A percentile compares a stretch with the other conserved stretches of the same genome.
Conservation (phyloP, 2,329 filamentous ascomycete genomes). For the Colletotrichum spaethianum region DNA sequence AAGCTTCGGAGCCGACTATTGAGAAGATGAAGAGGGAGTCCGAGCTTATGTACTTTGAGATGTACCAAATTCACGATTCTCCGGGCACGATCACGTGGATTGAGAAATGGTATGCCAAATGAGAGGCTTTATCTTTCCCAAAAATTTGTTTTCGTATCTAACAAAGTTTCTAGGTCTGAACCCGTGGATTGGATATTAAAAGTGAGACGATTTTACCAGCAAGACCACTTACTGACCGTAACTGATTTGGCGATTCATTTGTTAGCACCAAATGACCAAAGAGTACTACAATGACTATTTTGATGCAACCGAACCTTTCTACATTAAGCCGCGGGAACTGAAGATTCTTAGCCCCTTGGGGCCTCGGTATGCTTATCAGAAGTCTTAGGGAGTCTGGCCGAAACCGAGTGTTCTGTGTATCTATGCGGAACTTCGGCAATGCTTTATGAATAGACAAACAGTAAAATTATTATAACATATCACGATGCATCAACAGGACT, state of each 20-base stretch:
- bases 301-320: constrained; percentile 35
- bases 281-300: constrained; percentile 36
- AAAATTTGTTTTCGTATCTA: neutral
- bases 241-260: rapidly evolving
- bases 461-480: neutral
- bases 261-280: constrained; percentile 38
- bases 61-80: constrained; percentile 36
- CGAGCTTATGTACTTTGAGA: constrained; percentile 34
- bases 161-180: constrained; percentile 8
- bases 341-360: constrained; percentile 32
- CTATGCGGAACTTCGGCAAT: neutral
- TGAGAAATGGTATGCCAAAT: constrained; percentile 21
- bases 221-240: rapidly evolving
- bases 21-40: constrained; percentile 35
- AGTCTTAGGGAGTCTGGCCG: neutral
- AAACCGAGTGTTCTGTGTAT: too few species aligned
- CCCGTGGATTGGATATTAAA: constrained; percentile 38
- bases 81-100: constrained; percentile 38
- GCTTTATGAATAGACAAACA: neutral
- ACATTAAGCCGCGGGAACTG: constrained; percentile 27
- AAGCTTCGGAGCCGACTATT: constrained; percentile 29
- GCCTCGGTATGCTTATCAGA: constrained; percentile 27
- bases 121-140: rapidly evolving
- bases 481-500: neutral
- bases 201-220: neutral